These are phyloP conservation scores for Auriscalpium orientale DNA, from an alignment of 768 basidiomycete species.

Conservation along the genomic window DNA sequence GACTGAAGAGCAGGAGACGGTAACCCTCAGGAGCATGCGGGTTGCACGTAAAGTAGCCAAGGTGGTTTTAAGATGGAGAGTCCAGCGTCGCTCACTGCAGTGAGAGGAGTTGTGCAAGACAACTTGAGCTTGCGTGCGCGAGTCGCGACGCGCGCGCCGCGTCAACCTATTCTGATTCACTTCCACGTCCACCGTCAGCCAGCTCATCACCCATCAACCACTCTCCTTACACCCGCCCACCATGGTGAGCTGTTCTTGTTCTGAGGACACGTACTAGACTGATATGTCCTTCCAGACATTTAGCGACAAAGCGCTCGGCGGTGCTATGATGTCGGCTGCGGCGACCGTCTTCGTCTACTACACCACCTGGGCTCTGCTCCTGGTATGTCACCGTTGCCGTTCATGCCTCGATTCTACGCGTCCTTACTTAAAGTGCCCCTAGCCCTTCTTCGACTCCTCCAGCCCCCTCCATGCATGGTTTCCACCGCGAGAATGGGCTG, in stretches of 20 bases:
- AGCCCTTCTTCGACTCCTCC: constrained; percentile 78
- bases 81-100: too few species aligned
- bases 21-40: not conserved
- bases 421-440: not conserved
- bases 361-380: constrained; percentile 83
- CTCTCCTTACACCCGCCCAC: not conserved
- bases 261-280: not conserved
- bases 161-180: not conserved
- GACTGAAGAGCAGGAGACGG: not conserved
- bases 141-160: not conserved
- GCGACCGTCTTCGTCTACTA: constrained; percentile 81
- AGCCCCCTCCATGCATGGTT: constrained; percentile 75
- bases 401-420: not conserved
- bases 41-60: too few species aligned
- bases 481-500: constrained; percentile 87
- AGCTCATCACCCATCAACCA: not conserved
- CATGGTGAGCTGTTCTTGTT: not conserved
- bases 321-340: constrained; percentile 72
- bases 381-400: constrained; percentile 42
- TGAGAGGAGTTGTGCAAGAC: too few species aligned
- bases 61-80: too few species aligned
- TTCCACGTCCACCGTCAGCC: not conserved
- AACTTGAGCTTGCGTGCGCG: not conserved
- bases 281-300: constrained; percentile 41
- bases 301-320: constrained; percentile 78